Conservation (phyloP, 2,329 filamentous ascomycete genomes). For the Tolypocladium amazonense region DNA sequence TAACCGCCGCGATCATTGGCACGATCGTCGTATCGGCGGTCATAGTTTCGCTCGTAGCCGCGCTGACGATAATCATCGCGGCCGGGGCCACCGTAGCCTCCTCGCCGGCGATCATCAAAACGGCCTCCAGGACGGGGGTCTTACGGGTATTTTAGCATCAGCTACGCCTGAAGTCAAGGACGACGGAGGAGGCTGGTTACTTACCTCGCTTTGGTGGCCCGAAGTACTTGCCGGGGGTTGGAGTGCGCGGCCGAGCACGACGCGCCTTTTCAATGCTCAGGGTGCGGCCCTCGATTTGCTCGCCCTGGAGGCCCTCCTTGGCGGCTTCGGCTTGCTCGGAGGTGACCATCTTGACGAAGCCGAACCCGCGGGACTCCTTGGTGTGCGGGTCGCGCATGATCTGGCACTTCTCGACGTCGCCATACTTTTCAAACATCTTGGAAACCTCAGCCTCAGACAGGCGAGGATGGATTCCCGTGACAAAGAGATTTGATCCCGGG, state of each 20-base stretch:
- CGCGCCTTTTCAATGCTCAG: constrained; percentile 98
- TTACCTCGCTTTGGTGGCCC: constrained; percentile 94
- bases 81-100: constrained; percentile 32
- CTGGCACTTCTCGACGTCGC: constrained; percentile 97
- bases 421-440: constrained; percentile 96
- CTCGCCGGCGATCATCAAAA: constrained; percentile 53
- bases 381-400: constrained; percentile 99
- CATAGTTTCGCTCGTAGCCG: constrained; percentile 30
- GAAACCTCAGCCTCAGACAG: constrained; percentile 83
- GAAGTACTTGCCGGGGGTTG: constrained; percentile 98
- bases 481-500: constrained; percentile 95
- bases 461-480: constrained; percentile 93
- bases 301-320: constrained; percentile 90
- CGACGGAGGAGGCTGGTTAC: constrained; percentile 20
- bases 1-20: constrained; percentile 39
- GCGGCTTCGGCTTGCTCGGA: constrained; percentile 92
- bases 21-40: constrained; percentile 32
- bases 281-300: constrained; percentile 88
- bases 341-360: constrained; percentile 98
- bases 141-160: constrained; percentile 5
- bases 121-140: constrained; percentile 25
- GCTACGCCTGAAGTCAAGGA: neutral
- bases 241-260: constrained; percentile 85
- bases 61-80: constrained; percentile 51
- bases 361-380: constrained; percentile 96